Percentiles rank a stretch among this genome's conserved stretches.
Evolutionary conservation across 176 grass and related monocot genomes (phyloP).

Genomic region (Neostapfia colusana): DNA sequence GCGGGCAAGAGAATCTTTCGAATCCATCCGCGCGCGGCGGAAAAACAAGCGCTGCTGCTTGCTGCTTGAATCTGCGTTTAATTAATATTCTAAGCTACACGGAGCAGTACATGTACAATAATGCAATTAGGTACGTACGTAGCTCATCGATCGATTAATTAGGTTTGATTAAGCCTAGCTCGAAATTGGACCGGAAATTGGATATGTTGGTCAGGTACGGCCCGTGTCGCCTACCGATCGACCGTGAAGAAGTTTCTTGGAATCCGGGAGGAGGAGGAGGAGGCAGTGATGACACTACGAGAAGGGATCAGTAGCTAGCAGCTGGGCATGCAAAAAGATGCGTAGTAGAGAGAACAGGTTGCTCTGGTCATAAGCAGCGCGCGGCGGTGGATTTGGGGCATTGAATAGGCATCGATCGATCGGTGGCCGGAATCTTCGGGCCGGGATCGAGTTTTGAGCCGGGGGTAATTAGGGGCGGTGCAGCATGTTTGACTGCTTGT

Average conservation of each 20-base stretch:
- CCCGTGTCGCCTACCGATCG: slow-evolving; percentile 32
- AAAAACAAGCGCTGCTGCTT: slow-evolving; percentile 30
- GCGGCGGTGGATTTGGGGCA: not conserved
- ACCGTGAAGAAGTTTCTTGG: slow-evolving; percentile 47
- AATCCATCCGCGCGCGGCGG: slow-evolving; percentile 29
- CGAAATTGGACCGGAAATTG: slow-evolving; percentile 4
- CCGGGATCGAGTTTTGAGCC: slow-evolving; percentile 47
- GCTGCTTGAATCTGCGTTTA: not conserved
- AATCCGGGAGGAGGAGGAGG: slow-evolving; percentile 12
- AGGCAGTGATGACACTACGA: too few relatives aligned
- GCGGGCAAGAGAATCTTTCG: slow-evolving; percentile 22
- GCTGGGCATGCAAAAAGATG: slow-evolving; percentile 16
- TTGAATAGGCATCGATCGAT: not conserved
- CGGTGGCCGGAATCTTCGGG: slow-evolving; percentile 37
- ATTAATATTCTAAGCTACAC: not conserved
- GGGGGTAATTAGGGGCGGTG: slow-evolving; percentile 46
- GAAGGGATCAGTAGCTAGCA: too few relatives aligned
- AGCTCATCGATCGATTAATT: not conserved
- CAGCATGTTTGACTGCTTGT: slow-evolving; percentile 55
- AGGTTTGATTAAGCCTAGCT: not conserved
- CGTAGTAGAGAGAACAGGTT: not conserved
- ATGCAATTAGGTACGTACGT: not conserved
- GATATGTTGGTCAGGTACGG: slow-evolving; percentile 11
- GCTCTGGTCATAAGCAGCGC: slow-evolving; percentile 18
- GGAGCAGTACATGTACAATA: too few relatives aligned